Evolutionary conservation across 208 protist species (phyloP), one percentile per base, ranked within the genome.

Genomic region (Angomonas ambiguus): DNA sequence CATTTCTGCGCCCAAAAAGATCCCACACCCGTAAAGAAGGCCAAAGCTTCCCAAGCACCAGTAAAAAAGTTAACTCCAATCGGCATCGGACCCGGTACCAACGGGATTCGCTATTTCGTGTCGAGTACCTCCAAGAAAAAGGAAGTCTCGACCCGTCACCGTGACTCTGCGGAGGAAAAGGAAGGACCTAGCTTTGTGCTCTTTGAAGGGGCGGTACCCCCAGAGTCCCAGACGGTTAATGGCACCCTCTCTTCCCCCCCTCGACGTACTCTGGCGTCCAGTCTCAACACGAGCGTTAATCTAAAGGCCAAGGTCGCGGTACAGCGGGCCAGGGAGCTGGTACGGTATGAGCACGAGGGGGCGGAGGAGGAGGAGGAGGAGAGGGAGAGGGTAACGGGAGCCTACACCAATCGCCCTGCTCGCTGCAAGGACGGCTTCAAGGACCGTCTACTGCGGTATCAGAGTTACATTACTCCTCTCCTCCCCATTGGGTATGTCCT

Each of bases 401-500:
- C 59, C 22, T 78, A 76, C 65, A 56, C 75, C 6, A 13, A 56
- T 6, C 78, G 79, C 53, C 65, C 74, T 25, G 67, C 79, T 4
- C 67, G 70, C 24, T 62, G 64, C 32, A 76, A 65, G 56, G 72
- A 72, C 38, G 84, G 82, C 70, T 76, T 82, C 42, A 30, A 82
- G 28, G 72, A 80, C 8, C 87, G 81, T 79, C 55, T 91, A 42
- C 62, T 88, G 28, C 72, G 79, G 28, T 87, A 91, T 62, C 81
- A 91, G 62, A 74, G 81, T 2, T 91, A 91, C 70, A 48, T 88
- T 42, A 85, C 85, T 16, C 82, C 85, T 13, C 74, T 91, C 10
- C 77, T 91, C 32, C 85, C 85, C 3, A 79, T 91, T 2, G 85
- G 72, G n/a, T 91, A 88, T 67, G 85, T 91, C 22, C 70, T 73